These are phyloP conservation scores for Oenanthe sinensis DNA, from an alignment of 129 eudicot genomes.

Conservation along the genomic window DNA sequence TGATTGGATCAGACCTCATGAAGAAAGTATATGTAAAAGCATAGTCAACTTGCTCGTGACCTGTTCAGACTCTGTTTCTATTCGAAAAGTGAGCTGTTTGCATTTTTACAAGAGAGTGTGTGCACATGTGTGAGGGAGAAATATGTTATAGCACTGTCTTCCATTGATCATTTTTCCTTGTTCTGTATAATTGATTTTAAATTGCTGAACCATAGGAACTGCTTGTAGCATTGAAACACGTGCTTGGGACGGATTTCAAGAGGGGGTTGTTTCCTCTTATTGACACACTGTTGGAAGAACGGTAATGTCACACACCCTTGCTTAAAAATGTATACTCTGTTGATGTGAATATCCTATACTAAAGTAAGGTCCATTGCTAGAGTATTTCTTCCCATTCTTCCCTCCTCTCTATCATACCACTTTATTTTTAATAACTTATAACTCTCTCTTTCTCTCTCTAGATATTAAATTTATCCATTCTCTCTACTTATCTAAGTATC, in stretches of 20 bases:
- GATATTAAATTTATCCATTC: too few relatives aligned
- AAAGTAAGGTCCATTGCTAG: too few relatives aligned
- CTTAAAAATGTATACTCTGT: not conserved
- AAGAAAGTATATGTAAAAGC: slow-evolving; percentile 96
- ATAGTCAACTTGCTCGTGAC: slow-evolving; percentile 97
- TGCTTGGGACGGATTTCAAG: slow-evolving; percentile 93
- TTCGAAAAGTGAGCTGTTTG: slow-evolving; percentile 59
- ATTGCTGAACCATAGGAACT: slow-evolving; percentile 56
- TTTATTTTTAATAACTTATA: too few relatives aligned
- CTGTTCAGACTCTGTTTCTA: slow-evolving; percentile 95
- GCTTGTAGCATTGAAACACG: slow-evolving; percentile 90
- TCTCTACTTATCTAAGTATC: too few relatives aligned
- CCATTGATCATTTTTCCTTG: not conserved
- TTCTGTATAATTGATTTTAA: slow-evolving; percentile 8
- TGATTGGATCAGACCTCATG: slow-evolving; percentile 90
- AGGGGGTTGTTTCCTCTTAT: slow-evolving; percentile 94
- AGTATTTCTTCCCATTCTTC: too few relatives aligned
- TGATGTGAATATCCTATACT: not conserved
- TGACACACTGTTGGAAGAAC: slow-evolving; percentile 89
- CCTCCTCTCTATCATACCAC: too few relatives aligned
- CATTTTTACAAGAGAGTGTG: slow-evolving; percentile 1
- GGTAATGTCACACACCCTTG: slow-evolving; percentile 30
- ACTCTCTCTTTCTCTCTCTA: too few relatives aligned
- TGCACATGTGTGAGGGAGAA: not conserved
- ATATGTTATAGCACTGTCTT: not conserved